phyloP scores from a whole-genome alignment of 345 rosid genomes.

The Citrus hindsii region DNA sequence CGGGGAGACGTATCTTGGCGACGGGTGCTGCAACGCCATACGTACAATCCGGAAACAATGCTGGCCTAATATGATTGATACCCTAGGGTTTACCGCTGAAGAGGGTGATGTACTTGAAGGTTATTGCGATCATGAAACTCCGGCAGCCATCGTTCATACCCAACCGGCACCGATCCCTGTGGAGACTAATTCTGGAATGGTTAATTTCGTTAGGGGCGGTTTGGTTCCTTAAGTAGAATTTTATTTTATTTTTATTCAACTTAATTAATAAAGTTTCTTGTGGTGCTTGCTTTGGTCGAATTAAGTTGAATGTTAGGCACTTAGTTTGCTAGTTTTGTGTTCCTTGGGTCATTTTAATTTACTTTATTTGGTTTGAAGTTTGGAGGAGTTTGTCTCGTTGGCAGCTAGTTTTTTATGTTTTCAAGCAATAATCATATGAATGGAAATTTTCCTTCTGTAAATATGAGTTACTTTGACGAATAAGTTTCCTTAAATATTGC shows the following conservation, averaged over 20 bases:
- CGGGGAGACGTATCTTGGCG: constrained; percentile 66
- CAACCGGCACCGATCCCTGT: not conserved
- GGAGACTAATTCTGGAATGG: not conserved
- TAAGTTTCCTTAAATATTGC: too few species aligned
- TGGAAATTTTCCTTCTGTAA: too few species aligned
- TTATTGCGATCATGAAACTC: constrained; percentile 44
- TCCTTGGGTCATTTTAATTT: not conserved
- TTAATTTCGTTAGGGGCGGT: not conserved
- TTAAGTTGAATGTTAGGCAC: not conserved
- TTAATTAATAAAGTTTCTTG: not conserved
- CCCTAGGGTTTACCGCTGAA: constrained; percentile 61
- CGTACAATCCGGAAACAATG: constrained; percentile 42
- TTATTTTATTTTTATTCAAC: too few species aligned
- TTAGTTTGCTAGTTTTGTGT: not conserved
- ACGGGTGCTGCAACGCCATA: constrained; percentile 61
- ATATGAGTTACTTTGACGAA: too few species aligned
- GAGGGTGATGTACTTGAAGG: constrained; percentile 71
- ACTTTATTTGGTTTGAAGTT: not conserved
- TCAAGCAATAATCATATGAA: not conserved
- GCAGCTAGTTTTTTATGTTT: too few species aligned
- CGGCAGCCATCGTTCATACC: not conserved
- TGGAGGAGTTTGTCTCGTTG: not conserved
- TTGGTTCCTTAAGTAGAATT: not conserved
- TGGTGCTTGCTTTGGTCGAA: not conserved
- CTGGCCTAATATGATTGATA: constrained; percentile 59